Evolutionary conservation across 768 basidiomycete genomes (phyloP), one percentile per base, ranked within the genome.

Genomic region (Botryobasidium botryosum): DNA sequence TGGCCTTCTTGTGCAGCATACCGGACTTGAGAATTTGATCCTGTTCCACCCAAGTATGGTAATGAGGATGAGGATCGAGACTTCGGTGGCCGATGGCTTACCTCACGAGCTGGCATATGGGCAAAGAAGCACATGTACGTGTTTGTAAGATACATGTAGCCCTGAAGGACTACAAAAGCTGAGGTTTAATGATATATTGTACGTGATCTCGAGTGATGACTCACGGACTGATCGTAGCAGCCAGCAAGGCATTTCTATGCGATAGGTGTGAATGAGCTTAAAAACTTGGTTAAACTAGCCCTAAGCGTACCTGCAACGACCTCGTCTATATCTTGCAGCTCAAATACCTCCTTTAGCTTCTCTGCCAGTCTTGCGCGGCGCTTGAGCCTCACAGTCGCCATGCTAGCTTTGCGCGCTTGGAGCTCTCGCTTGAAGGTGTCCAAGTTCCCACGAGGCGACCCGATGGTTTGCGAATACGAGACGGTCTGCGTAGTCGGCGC

Each of bases 71-170:
- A n/a, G n/a, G n/a, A n/a, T n/a, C n/a, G n/a, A n/a, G n/a, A n/a
- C n/a, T n/a, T n/a, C n/a, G 10, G 17, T 3, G n/a, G 21, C n/a
- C 0, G 17, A 37, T 7, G 32, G 29, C 65, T 37, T 49, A 90
- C 90, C 71, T 91, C 88, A 64, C 78, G 70, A 25, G 77, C 69
- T 15, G 87, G 87, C 77, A 92, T 81, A 58, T 87, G 87, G 2
- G 87, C 87, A 60, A 91, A 99, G 67, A 99, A 99, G 64, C 92
- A 96, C 17, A 97, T 61, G 58, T 92, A 83, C 8, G 80, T 76
- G 53, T 84, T 84, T 1, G 92, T 97, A 40, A 97, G 67, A 59
- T 92, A 99, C 74, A 99, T 85, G 58, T 92, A 97, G 2, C 92
- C 92, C 62, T 99, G 92, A 26, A 99, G 68, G 50, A 97, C 87